Evolutionary conservation across 495 filamentous ascomycete genomes (phyloP), one percentile per base, ranked within the genome.

Genomic region (Hypoxylon rickii): DNA sequence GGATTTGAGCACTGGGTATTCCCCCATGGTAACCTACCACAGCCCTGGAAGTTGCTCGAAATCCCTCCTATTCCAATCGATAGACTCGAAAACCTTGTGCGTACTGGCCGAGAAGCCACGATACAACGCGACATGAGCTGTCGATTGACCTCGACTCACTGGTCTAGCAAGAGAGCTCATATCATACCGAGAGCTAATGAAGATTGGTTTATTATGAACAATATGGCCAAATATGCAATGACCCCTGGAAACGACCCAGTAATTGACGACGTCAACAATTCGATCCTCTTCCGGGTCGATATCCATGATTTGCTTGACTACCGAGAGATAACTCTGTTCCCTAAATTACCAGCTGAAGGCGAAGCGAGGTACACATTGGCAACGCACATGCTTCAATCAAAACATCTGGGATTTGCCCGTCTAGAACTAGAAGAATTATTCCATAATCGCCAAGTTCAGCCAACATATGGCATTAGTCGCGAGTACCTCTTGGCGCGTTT

Each of bases 1-100:
- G 22, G 7, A 1, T 55, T 55, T 19, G 18, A 17, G 11, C 42
- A 55, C 34, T 55, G 51, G 51, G 21, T 21, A 4, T 55, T 55
- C 7, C 51, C 51, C 2, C 51, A 55, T n/a, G 36, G 10, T 12
- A n/a, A 22, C 5, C 5, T 55, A 15, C 51, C 51, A n/a, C 22
- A 15, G 3, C 22, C 17, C 2, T 46, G 42, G 51, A 7, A 19
- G 1, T 11, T 2, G 3, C 32, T 49, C 3, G 7, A 33, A 1
- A 18, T 31, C 11, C 19, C 29, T 13, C 7, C 29, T 1, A 18
- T 46, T 3, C 29, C 43, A 1, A 10, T 0, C 15, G 10, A 34
- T 6, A 34, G 6, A 5, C 1, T n/a, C 7, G 2, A 2, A n/a
- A 13, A 5, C 7, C 1, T 31, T 1, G 21, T 8, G 11, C 4